A percentile compares a stretch with the other conserved stretches of the same genome.
Evolutionary conservation across 768 basidiomycete species (phyloP).

Genomic region (Lentinula edodes): DNA sequence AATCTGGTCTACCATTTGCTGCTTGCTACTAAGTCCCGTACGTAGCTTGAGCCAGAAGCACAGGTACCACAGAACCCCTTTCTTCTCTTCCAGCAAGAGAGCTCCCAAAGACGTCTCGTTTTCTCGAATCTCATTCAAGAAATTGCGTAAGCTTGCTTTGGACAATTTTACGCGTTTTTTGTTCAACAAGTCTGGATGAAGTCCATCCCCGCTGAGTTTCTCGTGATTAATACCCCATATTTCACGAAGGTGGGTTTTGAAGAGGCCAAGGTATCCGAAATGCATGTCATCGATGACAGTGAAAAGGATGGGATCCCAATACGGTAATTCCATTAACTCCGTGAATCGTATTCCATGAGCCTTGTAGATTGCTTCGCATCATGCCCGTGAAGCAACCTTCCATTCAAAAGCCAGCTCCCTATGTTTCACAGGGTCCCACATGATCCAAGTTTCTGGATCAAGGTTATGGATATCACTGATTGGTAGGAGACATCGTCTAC

Average conservation of each 20-base stretch:
- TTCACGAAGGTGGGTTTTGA: constrained; percentile 20
- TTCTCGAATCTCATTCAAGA: neutral
- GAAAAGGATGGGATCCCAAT: constrained; percentile 25
- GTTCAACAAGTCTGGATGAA: neutral
- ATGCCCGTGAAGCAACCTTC: constrained; percentile 9
- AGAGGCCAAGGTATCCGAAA: constrained; percentile 23
- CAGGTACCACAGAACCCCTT: neutral
- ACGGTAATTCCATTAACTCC: constrained; percentile 23
- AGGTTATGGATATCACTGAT: constrained; percentile 13
- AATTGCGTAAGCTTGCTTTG: neutral
- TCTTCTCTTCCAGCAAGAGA: neutral
- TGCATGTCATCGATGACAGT: constrained; percentile 6
- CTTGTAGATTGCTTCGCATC: constrained; percentile 9
- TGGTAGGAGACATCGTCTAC: neutral
- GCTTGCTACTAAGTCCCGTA: neutral
- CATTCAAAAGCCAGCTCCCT: constrained; percentile 12
- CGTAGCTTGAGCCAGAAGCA: neutral
- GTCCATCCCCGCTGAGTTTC: neutral
- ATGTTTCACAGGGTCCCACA: constrained; percentile 9
- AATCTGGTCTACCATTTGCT: neutral
- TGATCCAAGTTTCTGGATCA: constrained; percentile 12
- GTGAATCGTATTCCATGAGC: constrained; percentile 22
- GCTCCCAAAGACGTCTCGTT: neutral
- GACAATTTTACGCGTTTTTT: neutral
- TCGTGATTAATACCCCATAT: constrained; percentile 14